Evolutionary conservation across 306 rosid species (phyloP), one percentile per base, ranked within the genome.

Genomic region (Cucumis hystrix): DNA sequence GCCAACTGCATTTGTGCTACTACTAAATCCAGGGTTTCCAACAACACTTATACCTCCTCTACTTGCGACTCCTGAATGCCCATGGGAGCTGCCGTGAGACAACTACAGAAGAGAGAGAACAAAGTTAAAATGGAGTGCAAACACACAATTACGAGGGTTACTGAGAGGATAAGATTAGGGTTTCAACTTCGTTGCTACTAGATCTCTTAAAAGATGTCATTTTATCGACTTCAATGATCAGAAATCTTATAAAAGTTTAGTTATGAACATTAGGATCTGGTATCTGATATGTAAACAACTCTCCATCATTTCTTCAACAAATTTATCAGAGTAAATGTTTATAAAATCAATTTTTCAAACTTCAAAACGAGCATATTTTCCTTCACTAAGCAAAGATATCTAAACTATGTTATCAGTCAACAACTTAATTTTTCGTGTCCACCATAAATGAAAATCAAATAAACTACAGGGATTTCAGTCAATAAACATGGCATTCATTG

Each of bases 31-130:
- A 88, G 93, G 98, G 66, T 89, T 92, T 82, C 97, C 98, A 69
- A 92, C 96, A 72, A 92, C 91, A 92, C 87, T 89, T 83, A 93
- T 86, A 91, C 99, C 96, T 90, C 98, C 99, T 91, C 99, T 92
- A 82, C 82, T 96, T 76, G 93, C 75, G 80, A 96, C 88, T 84
- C 93, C 97, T 56, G 96, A 92, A 85, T 89, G 96, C 78, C 93
- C 93, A 74, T 89, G 95, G 55, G 97, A 82, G 85, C 91, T 85
- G 61, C 97, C 97, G 70, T 95, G 96, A 80, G 98, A 89, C 85
- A 92, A 85, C 99, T 96, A 90, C 88, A 84, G 65, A 84, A 72
- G 49, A 80, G 60, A 30, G 37, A 28, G 17, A 16, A 58, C n/a
- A 74, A 15, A 78, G 51, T 65, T 37, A 33, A 47, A 28, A 17